Conservation (phyloP, 306 rosid genomes). For the Vigna mungo region DNA sequence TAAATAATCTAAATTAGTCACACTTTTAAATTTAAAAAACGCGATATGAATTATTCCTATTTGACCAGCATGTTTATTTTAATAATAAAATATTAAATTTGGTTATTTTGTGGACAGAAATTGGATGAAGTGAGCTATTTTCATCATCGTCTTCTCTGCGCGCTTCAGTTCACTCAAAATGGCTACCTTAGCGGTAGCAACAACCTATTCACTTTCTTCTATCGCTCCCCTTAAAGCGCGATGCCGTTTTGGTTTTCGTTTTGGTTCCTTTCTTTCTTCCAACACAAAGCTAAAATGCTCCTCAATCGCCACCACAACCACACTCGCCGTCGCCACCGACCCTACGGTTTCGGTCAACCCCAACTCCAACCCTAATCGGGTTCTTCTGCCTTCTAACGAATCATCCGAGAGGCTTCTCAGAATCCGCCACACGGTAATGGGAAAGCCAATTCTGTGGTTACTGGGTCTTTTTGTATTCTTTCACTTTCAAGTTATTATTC, state of each 20-base stretch:
- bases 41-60: too few species aligned
- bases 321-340: constrained; percentile 61
- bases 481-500: too few species aligned
- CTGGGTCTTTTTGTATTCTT: not conserved
- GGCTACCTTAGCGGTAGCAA: constrained; percentile 42
- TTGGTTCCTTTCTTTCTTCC: constrained; percentile 37
- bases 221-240: constrained; percentile 46
- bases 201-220: constrained; percentile 39
- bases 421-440: constrained; percentile 89
- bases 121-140: not conserved
- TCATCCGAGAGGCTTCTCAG: constrained; percentile 82
- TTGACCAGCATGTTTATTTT: too few species aligned
- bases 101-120: not conserved
- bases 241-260: constrained; percentile 39
- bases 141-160: not conserved
- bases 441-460: not conserved
- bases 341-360: constrained; percentile 40
- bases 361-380: not conserved
- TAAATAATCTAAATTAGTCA: too few species aligned
- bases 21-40: too few species aligned
- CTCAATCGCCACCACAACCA: constrained; percentile 39
- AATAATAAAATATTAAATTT: too few species aligned
- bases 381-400: constrained; percentile 83
- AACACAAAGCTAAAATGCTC: constrained; percentile 41
- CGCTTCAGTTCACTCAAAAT: constrained; percentile 49